Conservation (phyloP, 106 monocot genomes). For the Vanilla planifolia region DNA sequence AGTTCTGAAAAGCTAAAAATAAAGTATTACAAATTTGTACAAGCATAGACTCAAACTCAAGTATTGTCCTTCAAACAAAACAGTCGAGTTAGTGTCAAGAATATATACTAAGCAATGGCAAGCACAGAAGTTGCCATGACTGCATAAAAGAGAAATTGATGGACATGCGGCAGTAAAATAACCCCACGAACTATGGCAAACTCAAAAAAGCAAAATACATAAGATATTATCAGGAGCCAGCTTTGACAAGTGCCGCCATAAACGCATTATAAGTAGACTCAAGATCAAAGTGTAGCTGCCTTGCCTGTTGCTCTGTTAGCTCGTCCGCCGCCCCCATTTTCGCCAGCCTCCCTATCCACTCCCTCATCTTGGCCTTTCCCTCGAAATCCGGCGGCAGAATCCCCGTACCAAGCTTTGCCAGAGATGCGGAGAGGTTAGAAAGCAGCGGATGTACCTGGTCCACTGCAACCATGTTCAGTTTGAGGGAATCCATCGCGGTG, state of each 20-base stretch:
- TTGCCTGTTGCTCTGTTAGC: constrained; percentile 82
- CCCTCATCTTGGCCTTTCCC: constrained; percentile 72
- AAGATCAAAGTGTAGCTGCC: constrained; percentile 85
- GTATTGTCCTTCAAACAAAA: too few species aligned
- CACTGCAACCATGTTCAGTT: constrained; percentile 69
- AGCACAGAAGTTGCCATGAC: too few species aligned
- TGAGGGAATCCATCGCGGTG: constrained; percentile 73
- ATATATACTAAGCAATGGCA: too few species aligned
- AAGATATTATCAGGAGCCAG: constrained; percentile 23
- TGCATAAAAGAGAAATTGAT: too few species aligned
- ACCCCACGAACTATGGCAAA: background rate
- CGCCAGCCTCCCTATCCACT: constrained; percentile 72
- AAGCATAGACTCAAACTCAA: too few species aligned
- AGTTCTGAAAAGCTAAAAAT: too few species aligned
- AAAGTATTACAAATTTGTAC: too few species aligned
- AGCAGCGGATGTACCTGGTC: constrained; percentile 80
- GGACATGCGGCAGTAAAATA: too few species aligned
- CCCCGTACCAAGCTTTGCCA: constrained; percentile 56
- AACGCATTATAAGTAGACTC: constrained; percentile 79
- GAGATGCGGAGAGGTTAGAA: constrained; percentile 48
- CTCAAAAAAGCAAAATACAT: background rate
- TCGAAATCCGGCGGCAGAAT: constrained; percentile 72
- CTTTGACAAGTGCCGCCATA: constrained; percentile 56
- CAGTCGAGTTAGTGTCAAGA: too few species aligned
- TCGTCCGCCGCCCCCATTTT: constrained; percentile 93